Base-by-base conservation (phyloP, 1,284 basidiomycete species). In the Flammula alnicola region DNA sequence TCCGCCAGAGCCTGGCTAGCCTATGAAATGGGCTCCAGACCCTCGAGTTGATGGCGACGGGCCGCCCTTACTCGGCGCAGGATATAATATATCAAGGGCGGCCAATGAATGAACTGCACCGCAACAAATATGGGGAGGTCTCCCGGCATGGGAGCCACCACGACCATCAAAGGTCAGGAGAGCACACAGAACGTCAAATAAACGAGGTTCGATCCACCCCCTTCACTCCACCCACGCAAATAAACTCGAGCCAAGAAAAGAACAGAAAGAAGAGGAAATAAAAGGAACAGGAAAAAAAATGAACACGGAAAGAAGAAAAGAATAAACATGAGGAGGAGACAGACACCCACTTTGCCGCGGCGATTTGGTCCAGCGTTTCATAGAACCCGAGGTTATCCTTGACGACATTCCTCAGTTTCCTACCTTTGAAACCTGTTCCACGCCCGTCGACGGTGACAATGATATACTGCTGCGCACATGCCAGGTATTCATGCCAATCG, bases 351-450 rank as follows among this genome's bases (percentile, higher is more conserved):
- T 78, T 86, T 30, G 94, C 95, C 20, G 88, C 91, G 47, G 86
- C 87, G 49, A 96, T 79, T 68, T 97, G 93, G 72, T 99, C 96
- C 39, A 75, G 70, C 6, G 89, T 88, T 71, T 98, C 96, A 69
- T 82, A 88, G 61, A 84, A 84, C 0, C 96, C 96, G 4, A 98
- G 75, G 61, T 95, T 84, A 44, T 87, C 83, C 58, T 90, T 88
- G 5, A 98, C 89, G 0, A 86, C 80, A 64, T 94, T 94, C 47
- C 95, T 77, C 67, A 97, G 72, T 50, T 73, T 72, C 25, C 94
- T 79, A 0, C 96, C 96, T 65, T 90, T 91, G 71, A 79, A 92
- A 1, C 96, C 96, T 0, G 96, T 98, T 0, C 95, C 95, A n/a
- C 95, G 81, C 0, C 93, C 94, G 65, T 98, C 96, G 33, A 98